Evolutionary conservation across 2,329 filamentous ascomycete genomes (phyloP).

Genomic region (Dryadomyces sulphureus): DNA sequence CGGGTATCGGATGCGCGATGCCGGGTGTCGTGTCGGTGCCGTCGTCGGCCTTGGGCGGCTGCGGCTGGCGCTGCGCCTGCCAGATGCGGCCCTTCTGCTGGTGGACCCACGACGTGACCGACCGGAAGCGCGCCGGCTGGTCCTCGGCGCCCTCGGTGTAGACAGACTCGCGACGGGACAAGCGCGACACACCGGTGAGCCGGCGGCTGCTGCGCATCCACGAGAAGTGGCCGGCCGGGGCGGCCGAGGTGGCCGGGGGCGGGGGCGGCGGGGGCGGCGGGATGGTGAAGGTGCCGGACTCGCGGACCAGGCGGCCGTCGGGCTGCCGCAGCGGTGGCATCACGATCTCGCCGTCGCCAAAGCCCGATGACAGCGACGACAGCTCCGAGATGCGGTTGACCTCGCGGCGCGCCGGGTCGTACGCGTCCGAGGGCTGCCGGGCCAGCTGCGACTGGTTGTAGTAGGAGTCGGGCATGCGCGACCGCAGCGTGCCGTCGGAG

Average conservation of each 20-base stretch:
- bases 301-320: neutral
- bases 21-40: conserved; percentile 14
- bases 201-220: conserved; percentile 7
- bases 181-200: no score
- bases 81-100: conserved; percentile 44
- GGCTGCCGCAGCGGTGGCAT: conserved; percentile 17
- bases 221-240: conserved; percentile 9
- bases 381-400: conserved; percentile 31
- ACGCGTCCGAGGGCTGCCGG: conserved; percentile 21
- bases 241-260: conserved; percentile 4
- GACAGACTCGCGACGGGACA: conserved; percentile 29
- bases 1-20: conserved; percentile 20
- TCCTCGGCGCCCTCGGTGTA: conserved; percentile 40
- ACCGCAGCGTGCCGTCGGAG: conserved; percentile 19
- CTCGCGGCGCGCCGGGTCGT: conserved; percentile 19
- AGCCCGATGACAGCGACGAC: conserved; percentile 49
- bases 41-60: no score
- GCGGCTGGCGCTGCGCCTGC: conserved; percentile 24
- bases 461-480: conserved; percentile 21
- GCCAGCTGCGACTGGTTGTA: conserved; percentile 24
- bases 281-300: neutral
- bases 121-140: conserved; percentile 38
- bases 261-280: neutral
- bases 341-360: conserved; percentile 43
- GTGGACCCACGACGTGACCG: conserved; percentile 48